These are phyloP conservation scores for Stevia rebaudiana DNA, from an alignment of 140 eudicot genomes.

Conservation along the genomic window DNA sequence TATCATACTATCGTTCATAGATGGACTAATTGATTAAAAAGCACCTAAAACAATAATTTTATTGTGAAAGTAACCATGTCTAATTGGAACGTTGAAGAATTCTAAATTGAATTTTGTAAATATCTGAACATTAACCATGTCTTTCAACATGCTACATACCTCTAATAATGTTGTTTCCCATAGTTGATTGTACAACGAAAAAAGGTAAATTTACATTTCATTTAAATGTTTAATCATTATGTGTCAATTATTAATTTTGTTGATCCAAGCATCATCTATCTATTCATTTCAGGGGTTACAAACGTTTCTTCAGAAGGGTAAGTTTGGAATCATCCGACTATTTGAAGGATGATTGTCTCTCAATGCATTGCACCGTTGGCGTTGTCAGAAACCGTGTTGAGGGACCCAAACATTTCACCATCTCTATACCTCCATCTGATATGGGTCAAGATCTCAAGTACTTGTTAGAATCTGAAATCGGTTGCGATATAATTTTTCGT, in stretches of 20 bases:
- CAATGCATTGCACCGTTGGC: conserved; percentile 89
- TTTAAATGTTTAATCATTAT: neutral
- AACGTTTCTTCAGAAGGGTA: conserved; percentile 73
- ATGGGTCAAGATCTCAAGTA: conserved; percentile 65
- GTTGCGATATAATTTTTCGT: conserved; percentile 57
- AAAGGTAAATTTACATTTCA: neutral
- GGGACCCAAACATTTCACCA: conserved; percentile 59
- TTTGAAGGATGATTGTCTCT: conserved; percentile 73
- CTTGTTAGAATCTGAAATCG: conserved; percentile 67
- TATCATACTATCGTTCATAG: neutral
- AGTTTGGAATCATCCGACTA: conserved; percentile 64
- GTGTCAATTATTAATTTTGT: neutral
- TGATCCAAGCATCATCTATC: conserved; percentile 9
- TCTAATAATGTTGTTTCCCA: neutral
- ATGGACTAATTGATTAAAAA: too few relatives aligned
- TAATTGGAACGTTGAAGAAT: neutral
- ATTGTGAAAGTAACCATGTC: neutral
- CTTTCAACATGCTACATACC: neutral
- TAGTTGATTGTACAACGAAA: neutral
- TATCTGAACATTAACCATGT: neutral
- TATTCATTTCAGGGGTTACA: conserved; percentile 73
- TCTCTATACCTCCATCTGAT: conserved; percentile 74
- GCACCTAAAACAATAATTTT: neutral
- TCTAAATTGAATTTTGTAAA: neutral
- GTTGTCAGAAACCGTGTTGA: conserved; percentile 84